These are phyloP conservation scores for Tolypocladium inflatum DNA, from an alignment of 2,329 filamentous ascomycete species.

Conservation along the genomic window DNA sequence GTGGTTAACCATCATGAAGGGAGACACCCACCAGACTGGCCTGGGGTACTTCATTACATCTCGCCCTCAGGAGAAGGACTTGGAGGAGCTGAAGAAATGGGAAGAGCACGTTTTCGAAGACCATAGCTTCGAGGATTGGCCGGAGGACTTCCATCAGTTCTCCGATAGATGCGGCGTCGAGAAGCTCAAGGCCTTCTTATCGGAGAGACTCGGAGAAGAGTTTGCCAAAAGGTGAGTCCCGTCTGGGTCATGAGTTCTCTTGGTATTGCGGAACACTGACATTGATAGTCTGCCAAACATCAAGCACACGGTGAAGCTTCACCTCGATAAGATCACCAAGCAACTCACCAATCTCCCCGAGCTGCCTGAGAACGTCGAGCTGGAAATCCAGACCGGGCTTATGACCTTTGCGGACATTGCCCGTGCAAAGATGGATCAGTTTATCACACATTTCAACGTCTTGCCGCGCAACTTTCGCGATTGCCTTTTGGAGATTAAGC, in stretches of 20 bases:
- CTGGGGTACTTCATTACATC: constrained; percentile 76
- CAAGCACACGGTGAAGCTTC: constrained; percentile 38
- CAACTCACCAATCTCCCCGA: constrained; percentile 55
- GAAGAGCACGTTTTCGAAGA: constrained; percentile 43
- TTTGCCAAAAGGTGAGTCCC: constrained; percentile 38
- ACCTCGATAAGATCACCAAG: constrained; percentile 40
- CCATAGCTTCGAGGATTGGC: constrained; percentile 33
- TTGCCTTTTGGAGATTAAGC: constrained; percentile 35
- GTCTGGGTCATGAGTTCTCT: background rate
- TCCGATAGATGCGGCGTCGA: constrained; percentile 42
- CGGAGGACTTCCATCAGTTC: constrained; percentile 35
- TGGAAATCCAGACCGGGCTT: constrained; percentile 53
- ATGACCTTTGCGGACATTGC: constrained; percentile 43
- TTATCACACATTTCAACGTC: constrained; percentile 32
- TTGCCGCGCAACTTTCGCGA: constrained; percentile 43
- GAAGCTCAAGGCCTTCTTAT: constrained; percentile 41
- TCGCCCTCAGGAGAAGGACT: constrained; percentile 46
- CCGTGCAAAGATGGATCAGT: constrained; percentile 41
- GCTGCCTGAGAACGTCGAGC: constrained; percentile 57
- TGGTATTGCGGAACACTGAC: constrained; percentile 5
- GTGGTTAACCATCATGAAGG: constrained; percentile 55
- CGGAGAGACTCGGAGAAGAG: constrained; percentile 40
- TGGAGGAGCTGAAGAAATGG: constrained; percentile 41
- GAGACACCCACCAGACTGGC: constrained; percentile 51
- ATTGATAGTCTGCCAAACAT: constrained; percentile 38